Percentiles rank a stretch among this genome's conserved stretches.
Evolutionary conservation across 2,329 filamentous ascomycete genomes (phyloP).

Genomic region (Calycina marina): DNA sequence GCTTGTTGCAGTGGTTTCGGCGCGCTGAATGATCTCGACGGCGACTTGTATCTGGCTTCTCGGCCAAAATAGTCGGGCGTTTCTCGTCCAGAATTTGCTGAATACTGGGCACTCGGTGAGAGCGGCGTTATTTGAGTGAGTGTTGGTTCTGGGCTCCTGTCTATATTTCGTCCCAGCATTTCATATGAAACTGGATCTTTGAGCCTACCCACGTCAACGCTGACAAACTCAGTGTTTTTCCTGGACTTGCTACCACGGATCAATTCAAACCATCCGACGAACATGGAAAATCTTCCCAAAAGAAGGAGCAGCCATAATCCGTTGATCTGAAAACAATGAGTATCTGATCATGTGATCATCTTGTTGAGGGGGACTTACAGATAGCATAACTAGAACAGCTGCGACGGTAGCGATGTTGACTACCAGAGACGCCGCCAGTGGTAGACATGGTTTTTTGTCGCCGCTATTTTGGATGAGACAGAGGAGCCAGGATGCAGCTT

Average conservation of each 20-base stretch:
- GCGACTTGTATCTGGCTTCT: conserved; percentile 31
- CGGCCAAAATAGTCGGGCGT: conserved; percentile 26
- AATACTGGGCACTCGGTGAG: conserved; percentile 9
- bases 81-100: conserved; percentile 16
- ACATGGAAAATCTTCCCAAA: conserved; percentile 71
- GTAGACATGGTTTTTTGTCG: conserved; percentile 52
- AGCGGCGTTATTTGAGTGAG: conserved; percentile 13
- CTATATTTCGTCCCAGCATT: conserved; percentile 45
- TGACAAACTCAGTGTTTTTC: conserved; percentile 70
- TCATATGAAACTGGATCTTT: conserved; percentile 60
- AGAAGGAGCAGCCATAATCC: conserved; percentile 77
- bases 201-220: conserved; percentile 54
- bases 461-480: conserved; percentile 49
- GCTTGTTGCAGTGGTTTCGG: conserved; percentile 28
- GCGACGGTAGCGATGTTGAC: conserved; percentile 64
- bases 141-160: conserved; percentile 19
- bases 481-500: conserved; percentile 49
- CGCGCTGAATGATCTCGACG: conserved; percentile 32
- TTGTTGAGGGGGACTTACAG: conserved; percentile 37
- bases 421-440: conserved; percentile 43
- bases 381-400: conserved; percentile 69
- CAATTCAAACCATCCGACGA: conserved; percentile 67
- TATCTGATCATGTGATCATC: conserved; percentile 5
- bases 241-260: conserved; percentile 30
- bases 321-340: conserved; percentile 42